Evolutionary conservation across 169 alveolate genomes (phyloP).

Genomic region (Toxoplasma gondii): DNA sequence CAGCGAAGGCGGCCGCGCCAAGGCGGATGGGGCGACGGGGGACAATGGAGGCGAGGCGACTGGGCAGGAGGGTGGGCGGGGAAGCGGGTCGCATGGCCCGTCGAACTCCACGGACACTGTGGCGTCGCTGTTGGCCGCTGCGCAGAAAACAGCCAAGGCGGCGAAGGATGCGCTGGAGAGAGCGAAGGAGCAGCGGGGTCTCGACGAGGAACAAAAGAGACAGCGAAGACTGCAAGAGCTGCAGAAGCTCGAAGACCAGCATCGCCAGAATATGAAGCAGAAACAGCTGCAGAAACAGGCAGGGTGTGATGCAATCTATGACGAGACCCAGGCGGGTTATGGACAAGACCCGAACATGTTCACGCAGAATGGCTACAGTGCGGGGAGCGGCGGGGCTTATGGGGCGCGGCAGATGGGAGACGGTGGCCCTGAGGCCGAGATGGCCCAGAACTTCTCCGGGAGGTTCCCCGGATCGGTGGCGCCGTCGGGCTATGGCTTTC

Average conservation of each 20-base stretch:
- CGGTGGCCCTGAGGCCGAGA: not conserved
- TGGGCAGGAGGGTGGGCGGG: not conserved
- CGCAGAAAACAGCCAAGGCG: constrained; percentile 62
- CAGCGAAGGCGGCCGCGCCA: not conserved
- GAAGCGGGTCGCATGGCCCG: not conserved
- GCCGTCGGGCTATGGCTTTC: not conserved
- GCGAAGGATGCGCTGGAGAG: constrained; percentile 58
- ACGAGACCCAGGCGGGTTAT: not conserved
- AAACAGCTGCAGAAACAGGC: not conserved
- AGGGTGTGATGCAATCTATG: not conserved
- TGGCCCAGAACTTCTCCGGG: not conserved
- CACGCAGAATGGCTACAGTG: not conserved
- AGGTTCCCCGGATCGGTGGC: not conserved
- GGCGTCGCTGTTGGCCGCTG: constrained; percentile 57
- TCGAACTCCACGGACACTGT: constrained; percentile 1
- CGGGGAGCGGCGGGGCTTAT: not conserved
- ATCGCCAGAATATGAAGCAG: constrained; percentile 2
- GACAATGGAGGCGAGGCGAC: not conserved
- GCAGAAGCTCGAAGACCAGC: constrained; percentile 27
- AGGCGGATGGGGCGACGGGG: not conserved
- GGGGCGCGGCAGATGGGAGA: not conserved
- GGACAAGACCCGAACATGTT: not conserved
- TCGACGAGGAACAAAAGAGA: constrained; percentile 19
- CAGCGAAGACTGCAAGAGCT: not conserved
- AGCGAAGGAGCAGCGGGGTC: constrained; percentile 30